phyloP scores from a whole-genome alignment of 208 protist species.

The Acanthamoeba polyphaga region DNA sequence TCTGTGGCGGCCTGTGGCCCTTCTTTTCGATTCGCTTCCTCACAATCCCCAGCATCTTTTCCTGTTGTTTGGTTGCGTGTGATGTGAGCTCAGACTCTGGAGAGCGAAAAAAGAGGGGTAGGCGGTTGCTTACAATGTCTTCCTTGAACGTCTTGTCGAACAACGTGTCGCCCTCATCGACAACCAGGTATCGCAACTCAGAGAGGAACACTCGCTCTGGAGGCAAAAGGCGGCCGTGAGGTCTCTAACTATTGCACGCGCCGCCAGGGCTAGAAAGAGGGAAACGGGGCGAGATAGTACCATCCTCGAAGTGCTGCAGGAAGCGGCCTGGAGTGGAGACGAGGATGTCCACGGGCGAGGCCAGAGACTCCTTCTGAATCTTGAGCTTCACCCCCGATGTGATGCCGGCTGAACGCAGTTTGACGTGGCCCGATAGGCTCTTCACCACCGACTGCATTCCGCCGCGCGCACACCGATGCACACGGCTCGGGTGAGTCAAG shows the following conservation, averaged over 20 bases:
- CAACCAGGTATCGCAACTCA: conserved; percentile 28
- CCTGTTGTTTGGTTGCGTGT: background rate
- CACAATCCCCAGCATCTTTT: conserved; percentile 18
- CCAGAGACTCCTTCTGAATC: conserved; percentile 32
- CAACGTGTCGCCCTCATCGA: conserved; percentile 63
- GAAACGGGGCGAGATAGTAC: background rate
- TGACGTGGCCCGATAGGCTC: conserved; percentile 20
- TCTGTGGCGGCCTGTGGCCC: conserved; percentile 7
- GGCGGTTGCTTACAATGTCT: background rate
- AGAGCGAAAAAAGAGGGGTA: background rate
- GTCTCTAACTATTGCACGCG: too few species aligned
- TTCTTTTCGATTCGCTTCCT: conserved; percentile 23
- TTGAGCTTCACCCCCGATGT: conserved; percentile 37
- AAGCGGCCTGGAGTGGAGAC: conserved; percentile 62
- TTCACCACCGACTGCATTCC: conserved; percentile 11
- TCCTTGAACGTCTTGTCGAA: conserved; percentile 62
- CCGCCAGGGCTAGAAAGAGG: background rate
- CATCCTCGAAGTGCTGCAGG: conserved; percentile 51
- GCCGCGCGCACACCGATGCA: background rate
- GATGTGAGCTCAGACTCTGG: background rate
- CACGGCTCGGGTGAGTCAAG: background rate
- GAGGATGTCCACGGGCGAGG: conserved; percentile 51
- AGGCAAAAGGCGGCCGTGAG: background rate
- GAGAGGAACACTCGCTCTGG: conserved; percentile 54
- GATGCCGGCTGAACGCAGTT: conserved; percentile 1